Conservation (phyloP, 345 rosid genomes). For the Populus tremula region DNA sequence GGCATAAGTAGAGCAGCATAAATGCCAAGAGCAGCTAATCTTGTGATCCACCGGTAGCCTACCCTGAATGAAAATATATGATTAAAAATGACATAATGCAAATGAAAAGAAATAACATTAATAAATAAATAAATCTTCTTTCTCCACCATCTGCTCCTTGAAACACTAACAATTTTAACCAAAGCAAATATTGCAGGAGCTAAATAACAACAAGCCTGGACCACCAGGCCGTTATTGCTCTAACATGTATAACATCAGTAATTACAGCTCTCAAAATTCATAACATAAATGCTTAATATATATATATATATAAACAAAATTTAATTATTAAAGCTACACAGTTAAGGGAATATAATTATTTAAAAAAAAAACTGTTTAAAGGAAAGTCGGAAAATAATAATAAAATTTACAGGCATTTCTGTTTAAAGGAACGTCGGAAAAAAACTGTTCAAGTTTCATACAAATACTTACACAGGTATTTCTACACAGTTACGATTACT, state of each 20-base stretch:
- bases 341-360: too few relatives aligned
- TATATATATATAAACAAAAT: too few relatives aligned
- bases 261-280: background rate
- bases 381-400: background rate
- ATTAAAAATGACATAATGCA: conserved; percentile 16
- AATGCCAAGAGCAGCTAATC: conserved; percentile 28
- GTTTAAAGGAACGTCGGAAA: background rate
- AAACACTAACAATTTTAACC: background rate
- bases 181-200: background rate
- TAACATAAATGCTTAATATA: too few relatives aligned
- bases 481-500: background rate
- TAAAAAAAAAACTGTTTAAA: too few relatives aligned
- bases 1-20: conserved; percentile 34
- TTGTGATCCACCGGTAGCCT: conserved; percentile 37
- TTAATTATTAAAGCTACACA: too few relatives aligned
- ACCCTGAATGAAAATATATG: conserved; percentile 29
- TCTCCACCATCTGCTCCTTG: background rate
- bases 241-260: background rate
- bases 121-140: background rate
- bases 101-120: background rate
- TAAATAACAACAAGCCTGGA: conserved; percentile 3
- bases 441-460: too few relatives aligned
- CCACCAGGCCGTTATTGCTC: background rate
- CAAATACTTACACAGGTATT: background rate
- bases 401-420: too few relatives aligned